Base-by-base conservation (phyloP, 192 early-diverging fungal genomes). In the Backusella sp. region DNA sequence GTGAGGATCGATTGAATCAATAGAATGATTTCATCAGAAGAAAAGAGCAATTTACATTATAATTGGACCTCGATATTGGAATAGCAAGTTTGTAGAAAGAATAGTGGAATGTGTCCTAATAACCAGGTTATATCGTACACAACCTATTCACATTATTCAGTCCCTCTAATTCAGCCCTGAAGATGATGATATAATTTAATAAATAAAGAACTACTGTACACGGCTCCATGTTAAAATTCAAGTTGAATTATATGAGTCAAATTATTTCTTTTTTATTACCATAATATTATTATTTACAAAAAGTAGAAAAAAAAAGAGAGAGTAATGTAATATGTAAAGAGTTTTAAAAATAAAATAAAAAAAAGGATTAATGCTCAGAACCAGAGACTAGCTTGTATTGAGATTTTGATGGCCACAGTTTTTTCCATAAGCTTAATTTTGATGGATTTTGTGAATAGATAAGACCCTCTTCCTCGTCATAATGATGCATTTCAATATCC, bases 401-500 rank as follows among this genome's bases (percentile, higher is more conserved):
- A 28, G 56, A 12, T 62, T 62, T 62, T 28, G 56, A 62, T 28
- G 56, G 56, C 56, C 56, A 62, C 9, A 62, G 12, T 5, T 62
- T 62, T 28, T 62, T 62, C 56, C 56, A 62, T 3, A 62, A 62
- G 23, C 12, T 62, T 26, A 12, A 26, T 62, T 62, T 62, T 9
- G 21, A 62, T 62, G 2, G 56, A 62, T 41, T 28, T 37, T 69
- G 26, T 41, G 34, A 5, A 41, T 69, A 41, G 35, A 69, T 6
- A 23, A 69, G 34, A 21, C 68, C 21, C 12, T 69, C 68, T 69
- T 69, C 68, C 21, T 69, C 68, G 15, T 68, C 66, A 68, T 68
- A 68, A 0, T 36, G 35, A 17, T 35, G 15, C 70, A 71, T 71
- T 71, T 71, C 70, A 44, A 71, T 71, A 26, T 70, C 39, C n/a